Evolutionary conservation across 1,139 yeast species (phyloP).

Genomic region (Oligophagozyma castellii): DNA sequence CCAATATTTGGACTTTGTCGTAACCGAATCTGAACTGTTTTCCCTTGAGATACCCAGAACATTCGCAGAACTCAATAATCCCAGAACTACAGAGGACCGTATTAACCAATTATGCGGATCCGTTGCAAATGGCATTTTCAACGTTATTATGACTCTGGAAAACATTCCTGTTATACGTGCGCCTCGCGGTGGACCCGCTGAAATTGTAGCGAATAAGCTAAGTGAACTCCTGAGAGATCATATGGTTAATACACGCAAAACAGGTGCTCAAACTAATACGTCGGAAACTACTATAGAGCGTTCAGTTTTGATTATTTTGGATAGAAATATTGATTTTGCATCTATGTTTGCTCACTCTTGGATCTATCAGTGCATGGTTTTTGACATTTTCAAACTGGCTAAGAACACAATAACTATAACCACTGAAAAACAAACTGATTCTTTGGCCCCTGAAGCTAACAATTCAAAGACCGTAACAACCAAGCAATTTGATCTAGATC

Average conservation of each 20-base stretch:
- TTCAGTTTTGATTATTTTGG: constrained; percentile 68
- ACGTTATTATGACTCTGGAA: constrained; percentile 64
- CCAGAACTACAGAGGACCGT: constrained; percentile 57
- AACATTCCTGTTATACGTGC: constrained; percentile 82
- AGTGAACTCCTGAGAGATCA: constrained; percentile 77
- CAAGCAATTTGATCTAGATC: constrained; percentile 63
- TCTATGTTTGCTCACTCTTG: constrained; percentile 95
- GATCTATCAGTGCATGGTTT: constrained; percentile 94
- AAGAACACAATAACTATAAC: constrained; percentile 63
- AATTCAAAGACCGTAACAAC: constrained; percentile 20
- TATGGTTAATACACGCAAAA: constrained; percentile 49
- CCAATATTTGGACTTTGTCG: constrained; percentile 82
- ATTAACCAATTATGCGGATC: constrained; percentile 56
- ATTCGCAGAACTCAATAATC: constrained; percentile 57
- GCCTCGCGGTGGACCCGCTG: constrained; percentile 91
- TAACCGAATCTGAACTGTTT: constrained; percentile 84
- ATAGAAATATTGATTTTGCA: constrained; percentile 78
- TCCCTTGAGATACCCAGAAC: constrained; percentile 57
- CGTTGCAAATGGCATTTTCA: constrained; percentile 70
- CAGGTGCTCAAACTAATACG: constrained; percentile 9
- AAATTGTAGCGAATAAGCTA: constrained; percentile 74
- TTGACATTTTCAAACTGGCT: constrained; percentile 73
- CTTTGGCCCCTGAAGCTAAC: constrained; percentile 18
- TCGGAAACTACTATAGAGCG: constrained; percentile 32
- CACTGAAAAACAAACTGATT: constrained; percentile 27